Evolutionary conservation across 2,329 filamentous ascomycete species (phyloP).

Genomic region (Chrysoporthe puriensis): DNA sequence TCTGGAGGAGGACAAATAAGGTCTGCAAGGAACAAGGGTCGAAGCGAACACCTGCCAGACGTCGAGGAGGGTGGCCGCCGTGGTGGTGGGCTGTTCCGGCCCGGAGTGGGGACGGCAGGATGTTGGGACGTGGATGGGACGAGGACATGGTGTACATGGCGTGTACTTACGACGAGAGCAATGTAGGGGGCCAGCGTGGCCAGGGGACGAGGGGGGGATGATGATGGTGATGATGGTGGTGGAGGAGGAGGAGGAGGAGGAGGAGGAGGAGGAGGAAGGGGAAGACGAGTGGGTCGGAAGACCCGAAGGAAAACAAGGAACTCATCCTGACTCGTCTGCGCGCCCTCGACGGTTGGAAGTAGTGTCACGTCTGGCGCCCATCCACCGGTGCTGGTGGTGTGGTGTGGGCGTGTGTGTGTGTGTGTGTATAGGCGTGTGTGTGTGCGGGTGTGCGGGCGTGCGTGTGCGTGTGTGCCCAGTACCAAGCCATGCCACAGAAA

Average conservation of each 20-base stretch:
- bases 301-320: neutral
- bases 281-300: neutral
- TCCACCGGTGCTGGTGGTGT: too few relatives aligned
- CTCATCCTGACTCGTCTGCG: neutral
- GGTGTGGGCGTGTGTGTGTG: neutral
- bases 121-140: neutral
- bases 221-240: too few relatives aligned
- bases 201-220: neutral
- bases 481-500: neutral
- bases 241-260: neutral
- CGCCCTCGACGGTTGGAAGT: neutral
- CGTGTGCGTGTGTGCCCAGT: too few relatives aligned
- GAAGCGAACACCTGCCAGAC: constrained; percentile 12
- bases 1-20: constrained; percentile 3
- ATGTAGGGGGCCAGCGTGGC: neutral
- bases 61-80: constrained; percentile 4
- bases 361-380: neutral
- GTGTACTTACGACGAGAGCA: neutral
- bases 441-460: too few relatives aligned
- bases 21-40: constrained; percentile 21
- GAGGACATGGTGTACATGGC: neutral
- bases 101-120: neutral
- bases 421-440: neutral
- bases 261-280: neutral
- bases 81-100: neutral